These are phyloP conservation scores for Fraxinus excelsior DNA, from an alignment of 257 asterid species.

Conservation along the genomic window DNA sequence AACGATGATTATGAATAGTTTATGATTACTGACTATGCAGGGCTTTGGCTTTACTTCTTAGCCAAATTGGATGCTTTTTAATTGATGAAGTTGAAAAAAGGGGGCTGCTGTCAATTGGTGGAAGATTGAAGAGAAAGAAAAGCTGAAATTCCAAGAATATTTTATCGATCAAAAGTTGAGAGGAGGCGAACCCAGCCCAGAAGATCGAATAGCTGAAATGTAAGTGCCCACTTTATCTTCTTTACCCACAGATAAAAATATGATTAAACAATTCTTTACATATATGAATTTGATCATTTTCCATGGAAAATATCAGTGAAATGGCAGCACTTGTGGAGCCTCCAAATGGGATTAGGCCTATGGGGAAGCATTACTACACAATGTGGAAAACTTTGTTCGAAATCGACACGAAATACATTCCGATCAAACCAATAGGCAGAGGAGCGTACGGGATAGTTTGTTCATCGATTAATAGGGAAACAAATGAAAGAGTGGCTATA, in stretches of 20 bases:
- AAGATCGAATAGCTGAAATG: neutral
- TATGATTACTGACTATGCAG: neutral
- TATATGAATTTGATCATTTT: neutral
- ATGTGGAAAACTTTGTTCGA: neutral
- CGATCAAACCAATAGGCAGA: neutral
- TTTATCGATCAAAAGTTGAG: neutral
- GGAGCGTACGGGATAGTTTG: neutral
- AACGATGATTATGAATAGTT: neutral
- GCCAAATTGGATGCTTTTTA: neutral
- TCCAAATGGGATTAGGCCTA: neutral
- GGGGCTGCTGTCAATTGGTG: neutral
- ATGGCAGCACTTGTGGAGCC: neutral
- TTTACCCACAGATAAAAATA: neutral
- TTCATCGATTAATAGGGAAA: neutral
- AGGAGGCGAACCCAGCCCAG: too few relatives aligned
- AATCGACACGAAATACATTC: neutral
- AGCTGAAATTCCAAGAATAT: neutral
- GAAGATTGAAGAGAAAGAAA: slow-evolving; percentile 8
- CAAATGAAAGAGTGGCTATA: neutral
- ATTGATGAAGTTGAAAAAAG: neutral
- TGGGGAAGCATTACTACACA: neutral
- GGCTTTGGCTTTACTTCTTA: neutral
- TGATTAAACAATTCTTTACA: neutral
- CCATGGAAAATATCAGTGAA: neutral
- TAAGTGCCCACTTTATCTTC: neutral